Conservation (phyloP, 148 eudicot genomes). For the Vaccinium macrocarpon region DNA sequence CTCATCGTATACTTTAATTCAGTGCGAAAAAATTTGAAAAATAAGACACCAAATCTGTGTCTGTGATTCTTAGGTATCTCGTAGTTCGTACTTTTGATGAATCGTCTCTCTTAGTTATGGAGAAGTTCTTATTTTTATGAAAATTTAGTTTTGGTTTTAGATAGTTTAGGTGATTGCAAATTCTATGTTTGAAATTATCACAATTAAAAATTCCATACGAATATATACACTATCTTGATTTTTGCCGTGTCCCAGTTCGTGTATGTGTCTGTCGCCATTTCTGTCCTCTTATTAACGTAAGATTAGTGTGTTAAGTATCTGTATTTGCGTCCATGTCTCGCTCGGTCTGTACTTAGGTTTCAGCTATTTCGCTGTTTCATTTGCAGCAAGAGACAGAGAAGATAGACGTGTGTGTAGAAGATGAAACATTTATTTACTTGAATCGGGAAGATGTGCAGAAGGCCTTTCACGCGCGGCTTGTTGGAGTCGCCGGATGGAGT, state of each 20-base stretch:
- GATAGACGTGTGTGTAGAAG: slow-evolving; percentile 61
- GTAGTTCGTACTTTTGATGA: too few relatives aligned
- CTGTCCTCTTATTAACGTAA: background rate
- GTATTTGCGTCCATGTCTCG: background rate
- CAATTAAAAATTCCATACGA: too few relatives aligned
- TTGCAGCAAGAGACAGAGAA: slow-evolving; percentile 37
- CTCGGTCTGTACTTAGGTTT: background rate
- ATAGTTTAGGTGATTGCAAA: too few relatives aligned
- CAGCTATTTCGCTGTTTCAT: background rate
- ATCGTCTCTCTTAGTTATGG: too few relatives aligned
- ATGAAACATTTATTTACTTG: slow-evolving; percentile 52
- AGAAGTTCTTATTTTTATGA: too few relatives aligned
- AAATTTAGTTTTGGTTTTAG: too few relatives aligned
- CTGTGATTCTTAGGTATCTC: too few relatives aligned
- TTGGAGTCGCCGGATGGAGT: slow-evolving; percentile 48
- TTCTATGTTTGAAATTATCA: too few relatives aligned
- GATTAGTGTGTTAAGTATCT: background rate
- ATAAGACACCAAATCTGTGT: too few relatives aligned
- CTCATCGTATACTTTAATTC: too few relatives aligned
- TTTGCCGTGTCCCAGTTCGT: background rate
- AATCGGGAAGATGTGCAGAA: slow-evolving; percentile 67
- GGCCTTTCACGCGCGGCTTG: slow-evolving; percentile 63
- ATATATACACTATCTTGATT: too few relatives aligned
- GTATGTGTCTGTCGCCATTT: background rate
- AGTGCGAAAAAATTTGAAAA: too few relatives aligned